Evolutionary conservation across 805 yeast species (phyloP).

Genomic region (Maudiozyma turicensis): DNA sequence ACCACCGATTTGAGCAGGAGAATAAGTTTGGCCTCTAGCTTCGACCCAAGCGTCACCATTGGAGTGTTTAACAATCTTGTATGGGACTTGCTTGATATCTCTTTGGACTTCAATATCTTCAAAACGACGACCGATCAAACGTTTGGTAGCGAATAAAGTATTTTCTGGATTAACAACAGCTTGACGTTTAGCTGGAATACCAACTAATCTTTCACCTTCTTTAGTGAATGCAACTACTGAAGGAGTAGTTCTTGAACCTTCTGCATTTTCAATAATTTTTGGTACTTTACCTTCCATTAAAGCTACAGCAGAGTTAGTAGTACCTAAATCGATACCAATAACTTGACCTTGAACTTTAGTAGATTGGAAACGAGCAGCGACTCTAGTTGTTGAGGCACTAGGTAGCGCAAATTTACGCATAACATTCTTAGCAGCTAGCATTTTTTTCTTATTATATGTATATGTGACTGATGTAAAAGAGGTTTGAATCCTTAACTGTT

Average conservation of each 20-base stretch:
- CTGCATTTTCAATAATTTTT: conserved; percentile 68
- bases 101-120: conserved; percentile 85
- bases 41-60: conserved; percentile 97
- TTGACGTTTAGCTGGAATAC: conserved; percentile 93
- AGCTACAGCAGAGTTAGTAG: conserved; percentile 85
- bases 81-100: conserved; percentile 81
- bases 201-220: conserved; percentile 85
- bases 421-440: conserved; percentile 24
- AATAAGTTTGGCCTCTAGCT: conserved; percentile 78
- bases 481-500: too few relatives aligned
- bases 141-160: conserved; percentile 89
- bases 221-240: conserved; percentile 91
- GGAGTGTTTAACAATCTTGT: conserved; percentile 78
- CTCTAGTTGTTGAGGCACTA: conserved; percentile 9
- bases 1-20: conserved; percentile 95
- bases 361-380: conserved; percentile 29
- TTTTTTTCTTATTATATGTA: conserved; percentile 1
- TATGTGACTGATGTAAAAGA: too few relatives aligned
- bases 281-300: conserved; percentile 63
- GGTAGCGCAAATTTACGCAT: conserved; percentile 12
- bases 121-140: conserved; percentile 89
- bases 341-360: conserved; percentile 37
- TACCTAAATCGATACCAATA: conserved; percentile 78
- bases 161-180: conserved; percentile 91
- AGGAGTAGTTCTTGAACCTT: conserved; percentile 83